These are phyloP conservation scores for Drechmeria coniospora DNA, from an alignment of 2,329 filamentous ascomycete genomes.

Conservation along the genomic window DNA sequence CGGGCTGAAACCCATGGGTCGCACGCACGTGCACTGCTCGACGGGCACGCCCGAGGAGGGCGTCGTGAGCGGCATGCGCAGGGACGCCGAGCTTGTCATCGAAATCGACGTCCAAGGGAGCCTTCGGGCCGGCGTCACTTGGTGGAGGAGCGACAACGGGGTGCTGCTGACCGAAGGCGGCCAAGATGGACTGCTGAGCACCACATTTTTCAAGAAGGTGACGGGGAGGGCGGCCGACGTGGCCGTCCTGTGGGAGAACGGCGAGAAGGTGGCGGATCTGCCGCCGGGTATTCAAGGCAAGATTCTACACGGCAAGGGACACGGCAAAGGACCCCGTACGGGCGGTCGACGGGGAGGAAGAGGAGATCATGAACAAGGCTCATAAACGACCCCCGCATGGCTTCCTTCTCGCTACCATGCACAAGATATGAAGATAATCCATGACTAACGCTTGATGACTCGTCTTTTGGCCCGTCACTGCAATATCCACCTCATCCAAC, in stretches of 20 bases:
- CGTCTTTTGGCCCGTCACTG: too few species aligned
- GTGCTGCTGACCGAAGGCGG: conserved; percentile 52
- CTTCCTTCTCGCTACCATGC: too few species aligned
- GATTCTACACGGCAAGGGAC: conserved; percentile 32
- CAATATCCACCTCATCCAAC: too few species aligned
- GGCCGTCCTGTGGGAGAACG: conserved; percentile 55
- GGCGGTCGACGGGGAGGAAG: conserved; percentile 18
- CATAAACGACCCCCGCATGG: too few species aligned
- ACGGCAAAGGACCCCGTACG: conserved; percentile 24
- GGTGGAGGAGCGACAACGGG: conserved; percentile 68
- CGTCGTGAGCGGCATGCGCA: conserved; percentile 70
- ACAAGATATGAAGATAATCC: too few species aligned
- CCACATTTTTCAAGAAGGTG: conserved; percentile 57
- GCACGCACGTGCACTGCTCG: conserved; percentile 86
- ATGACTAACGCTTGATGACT: too few species aligned
- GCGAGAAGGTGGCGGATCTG: conserved; percentile 49
- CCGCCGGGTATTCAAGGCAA: conserved; percentile 40
- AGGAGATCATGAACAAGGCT: conserved; percentile 13
- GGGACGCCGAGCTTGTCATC: conserved; percentile 60
- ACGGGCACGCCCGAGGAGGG: conserved; percentile 44
- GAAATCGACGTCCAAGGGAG: conserved; percentile 59
- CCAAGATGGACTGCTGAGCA: conserved; percentile 45
- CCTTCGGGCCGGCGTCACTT: conserved; percentile 47
- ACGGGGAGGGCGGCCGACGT: conserved; percentile 43
- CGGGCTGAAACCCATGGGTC: conserved; percentile 63